phyloP scores from a whole-genome alignment of 805 yeast species.

The Yarrowia hollandica region DNA sequence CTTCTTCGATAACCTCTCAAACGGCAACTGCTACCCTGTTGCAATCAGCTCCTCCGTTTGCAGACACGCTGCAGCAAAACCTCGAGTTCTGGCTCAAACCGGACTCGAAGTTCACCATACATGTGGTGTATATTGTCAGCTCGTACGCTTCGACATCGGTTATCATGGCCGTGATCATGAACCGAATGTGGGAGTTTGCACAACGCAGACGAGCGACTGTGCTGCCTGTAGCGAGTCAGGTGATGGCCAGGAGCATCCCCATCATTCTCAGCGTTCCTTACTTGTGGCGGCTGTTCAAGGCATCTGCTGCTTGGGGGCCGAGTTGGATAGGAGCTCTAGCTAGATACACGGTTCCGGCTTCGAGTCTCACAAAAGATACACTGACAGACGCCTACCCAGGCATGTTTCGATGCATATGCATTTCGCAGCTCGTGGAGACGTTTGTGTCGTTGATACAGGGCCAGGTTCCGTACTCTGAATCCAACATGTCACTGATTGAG shows the following conservation, averaged over 20 bases:
- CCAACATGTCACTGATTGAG: slow-evolving; percentile 72
- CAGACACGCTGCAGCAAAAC: slow-evolving; percentile 4
- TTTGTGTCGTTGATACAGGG: slow-evolving; percentile 61
- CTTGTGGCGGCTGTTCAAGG: slow-evolving; percentile 16
- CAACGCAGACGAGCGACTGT: background rate
- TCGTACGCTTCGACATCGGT: slow-evolving; percentile 13
- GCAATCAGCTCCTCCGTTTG: slow-evolving; percentile 10
- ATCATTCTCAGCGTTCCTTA: slow-evolving; percentile 2
- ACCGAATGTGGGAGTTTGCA: slow-evolving; percentile 28
- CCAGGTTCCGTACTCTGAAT: slow-evolving; percentile 57
- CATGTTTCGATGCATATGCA: slow-evolving; percentile 42
- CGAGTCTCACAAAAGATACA: background rate
- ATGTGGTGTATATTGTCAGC: slow-evolving; percentile 9
- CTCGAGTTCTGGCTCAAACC: slow-evolving; percentile 27
- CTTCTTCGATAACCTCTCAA: background rate
- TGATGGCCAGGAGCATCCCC: slow-evolving; percentile 4
- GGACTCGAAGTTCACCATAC: slow-evolving; percentile 11
- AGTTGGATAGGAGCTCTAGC: slow-evolving; percentile 7
- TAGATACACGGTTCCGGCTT: background rate
- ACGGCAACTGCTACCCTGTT: background rate
- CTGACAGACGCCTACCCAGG: slow-evolving; percentile 10
- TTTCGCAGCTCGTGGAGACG: slow-evolving; percentile 65
- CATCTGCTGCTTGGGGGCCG: slow-evolving; percentile 5
- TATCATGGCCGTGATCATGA: slow-evolving; percentile 24
- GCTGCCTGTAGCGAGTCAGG: background rate